Evolutionary conservation across 2,329 filamentous ascomycete species (phyloP), one percentile per base, ranked within the genome.

Genomic region (Coniella vitis): DNA sequence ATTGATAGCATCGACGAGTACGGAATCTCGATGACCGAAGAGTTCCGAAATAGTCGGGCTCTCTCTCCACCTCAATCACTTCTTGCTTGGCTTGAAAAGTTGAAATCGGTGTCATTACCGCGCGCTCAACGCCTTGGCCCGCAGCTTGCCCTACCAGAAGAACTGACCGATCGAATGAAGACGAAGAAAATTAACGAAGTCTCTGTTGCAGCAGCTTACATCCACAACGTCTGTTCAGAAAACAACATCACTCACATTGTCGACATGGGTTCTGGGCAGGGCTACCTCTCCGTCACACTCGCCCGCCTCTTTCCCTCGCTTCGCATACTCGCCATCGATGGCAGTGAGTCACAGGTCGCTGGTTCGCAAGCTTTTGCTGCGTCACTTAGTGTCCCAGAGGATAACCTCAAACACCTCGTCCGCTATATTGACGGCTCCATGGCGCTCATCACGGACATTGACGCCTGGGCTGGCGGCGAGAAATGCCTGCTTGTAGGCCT

Each of bases 401-500:
- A 45, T 39, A 55, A 56, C 10, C 25, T 65, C 2, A 49, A 29
- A 12, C 58, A 64, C 16, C 16, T 60, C 38, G 53, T 59, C 17
- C 59, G 56, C 22, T 61, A 61, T 52, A 60, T 65, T 25, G 60
- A 65, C 42, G 58, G 60, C 31, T 55, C 58, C 1, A 35, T 52
- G 4, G 20, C 47, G 2, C 45, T 65, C 13, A 46, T 44, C 2
- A 38, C 41, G 9, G 55, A 58, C 13, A 58, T 65, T 8, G 51
- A 57, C 5, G 53, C 49, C 7, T 65, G 63, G 63, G 57, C 61
- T 0, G 47, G 38, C 7, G 57, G 58, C 1, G 44, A 63, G 38
- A 54, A 37, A 13, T 65, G 63, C 47, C 58, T 65, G 52, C 57
- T 65, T 20, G 60, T 65, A 17, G 62, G 63, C 1, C 54, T 65